Base-by-base conservation (phyloP, 2,329 filamentous ascomycete species). In the Knoxdaviesia capensis region DNA sequence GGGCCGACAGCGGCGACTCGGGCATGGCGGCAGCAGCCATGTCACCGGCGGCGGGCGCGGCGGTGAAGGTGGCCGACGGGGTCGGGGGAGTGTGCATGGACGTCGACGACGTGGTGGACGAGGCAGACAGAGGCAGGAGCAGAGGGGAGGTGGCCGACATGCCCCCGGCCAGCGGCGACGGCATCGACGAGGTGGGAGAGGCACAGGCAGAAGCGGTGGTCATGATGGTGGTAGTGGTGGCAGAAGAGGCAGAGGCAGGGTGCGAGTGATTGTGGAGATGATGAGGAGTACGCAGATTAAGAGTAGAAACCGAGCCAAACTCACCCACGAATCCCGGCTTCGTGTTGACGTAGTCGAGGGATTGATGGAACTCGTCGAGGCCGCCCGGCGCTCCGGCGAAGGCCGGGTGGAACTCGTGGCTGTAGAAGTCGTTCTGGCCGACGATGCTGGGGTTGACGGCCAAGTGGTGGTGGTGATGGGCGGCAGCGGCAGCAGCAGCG, bases 401-500 rank as follows among this genome's bases (percentile, higher is more conserved):
- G 44, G 71, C 68, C 7, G 33, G 39, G 28, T 40, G 39, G 43
- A 60, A 55, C 42, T 61, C 71, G 36, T 66, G 60, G 48, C 69
- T 62, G 54, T 68, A 69, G 45, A 65, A 64, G 52, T 65, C 62
- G 45, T 69, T 63, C 34, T 45, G 41, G 49, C 68, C 66, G 41
- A 81, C 71, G 47, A 84, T 80, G 52, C 65, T 61, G 31, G 77
- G 77, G 48, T 69, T 72, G 43, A 80, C 63, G 41, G 68, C 71
- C 34, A 80, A 60, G 42, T 68, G 68, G 41, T 69, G 59, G 45
- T 61, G 55, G 45, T 39, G 11, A 8, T 30, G 10, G 11, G 37
- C 28, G 10, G n/a, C 37, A 3, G 37, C 8, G 35, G 9, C 11
- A 6, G 11, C 36, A 38, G 36, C 30, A 6, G 8, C 6, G 36